Evolutionary conservation across 371 early-diverging fungal species (phyloP).

Genomic region (Actinomortierella wolfii): DNA sequence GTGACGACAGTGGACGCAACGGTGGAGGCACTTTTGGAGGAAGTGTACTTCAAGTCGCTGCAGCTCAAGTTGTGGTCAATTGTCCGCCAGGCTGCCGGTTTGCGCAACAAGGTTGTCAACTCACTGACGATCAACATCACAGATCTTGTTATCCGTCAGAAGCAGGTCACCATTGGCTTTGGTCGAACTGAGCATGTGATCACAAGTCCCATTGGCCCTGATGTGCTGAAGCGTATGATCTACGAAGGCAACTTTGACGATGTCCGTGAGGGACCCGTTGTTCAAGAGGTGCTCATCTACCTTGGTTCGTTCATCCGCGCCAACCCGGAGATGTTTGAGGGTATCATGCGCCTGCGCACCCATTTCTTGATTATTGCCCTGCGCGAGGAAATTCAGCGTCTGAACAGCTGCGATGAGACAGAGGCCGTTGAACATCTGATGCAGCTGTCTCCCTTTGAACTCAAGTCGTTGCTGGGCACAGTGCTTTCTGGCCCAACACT

Average conservation of each 20-base stretch:
- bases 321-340: slow-evolving; percentile 75
- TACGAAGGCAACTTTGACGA: slow-evolving; percentile 65
- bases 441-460: slow-evolving; percentile 81
- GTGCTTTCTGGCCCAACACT: slow-evolving; percentile 74
- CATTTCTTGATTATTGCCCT: slow-evolving; percentile 85
- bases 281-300: slow-evolving; percentile 84
- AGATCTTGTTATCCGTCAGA: slow-evolving; percentile 82
- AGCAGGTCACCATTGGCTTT: slow-evolving; percentile 80
- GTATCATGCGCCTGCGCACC: slow-evolving; percentile 82
- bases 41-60: slow-evolving; percentile 81
- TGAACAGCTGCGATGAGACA: slow-evolving; percentile 74
- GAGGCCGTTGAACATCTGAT: slow-evolving; percentile 82
- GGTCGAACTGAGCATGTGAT: slow-evolving; percentile 71
- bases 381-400: slow-evolving; percentile 81
- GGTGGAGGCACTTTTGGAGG: slow-evolving; percentile 71
- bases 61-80: slow-evolving; percentile 78
- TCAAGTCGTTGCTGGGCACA: slow-evolving; percentile 75
- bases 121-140: slow-evolving; percentile 82
- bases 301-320: slow-evolving; percentile 78
- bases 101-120: slow-evolving; percentile 75
- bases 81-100: slow-evolving; percentile 84
- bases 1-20: slow-evolving; percentile 60
- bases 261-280: slow-evolving; percentile 83
- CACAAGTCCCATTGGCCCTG: slow-evolving; percentile 72
- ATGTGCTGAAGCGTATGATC: slow-evolving; percentile 68